Percentiles rank a stretch among this genome's conserved stretches.
These are phyloP conservation scores for Rugonectria rugulosa DNA, from an alignment of 2,329 filamentous ascomycete genomes.

Conservation along the genomic window DNA sequence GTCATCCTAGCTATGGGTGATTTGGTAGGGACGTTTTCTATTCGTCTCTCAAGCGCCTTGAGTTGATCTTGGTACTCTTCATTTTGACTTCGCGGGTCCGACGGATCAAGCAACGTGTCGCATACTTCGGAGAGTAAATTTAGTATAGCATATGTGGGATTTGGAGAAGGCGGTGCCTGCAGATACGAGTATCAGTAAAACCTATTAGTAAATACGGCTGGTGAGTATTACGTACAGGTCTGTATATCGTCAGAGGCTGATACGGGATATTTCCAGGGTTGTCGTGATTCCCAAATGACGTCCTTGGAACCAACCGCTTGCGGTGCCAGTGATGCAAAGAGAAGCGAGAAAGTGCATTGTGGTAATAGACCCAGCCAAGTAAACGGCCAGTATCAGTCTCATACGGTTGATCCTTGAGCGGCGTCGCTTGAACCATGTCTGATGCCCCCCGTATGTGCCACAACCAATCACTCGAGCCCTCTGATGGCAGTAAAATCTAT, in stretches of 20 bases:
- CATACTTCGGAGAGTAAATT: constrained; percentile 26
- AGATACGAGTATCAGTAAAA: neutral
- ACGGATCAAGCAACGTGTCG: constrained; percentile 19
- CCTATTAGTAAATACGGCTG: neutral
- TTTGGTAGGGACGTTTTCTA: neutral
- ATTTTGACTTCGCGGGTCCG: constrained; percentile 17
- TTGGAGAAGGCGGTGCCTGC: constrained; percentile 11
- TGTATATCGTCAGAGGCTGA: constrained; percentile 1
- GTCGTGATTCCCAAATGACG: neutral
- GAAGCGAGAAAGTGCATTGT: constrained; percentile 28
- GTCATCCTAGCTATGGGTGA: neutral
- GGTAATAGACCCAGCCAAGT: constrained; percentile 33
- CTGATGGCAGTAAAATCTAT: constrained; percentile 23
- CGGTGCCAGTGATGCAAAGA: constrained; percentile 29
- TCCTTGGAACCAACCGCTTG: neutral
- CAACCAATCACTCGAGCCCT: constrained; percentile 31
- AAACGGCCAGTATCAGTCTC: constrained; percentile 9
- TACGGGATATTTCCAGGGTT: neutral
- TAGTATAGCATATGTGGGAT: constrained; percentile 25
- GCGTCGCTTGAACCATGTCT: constrained; percentile 22
- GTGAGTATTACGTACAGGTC: constrained; percentile 7
- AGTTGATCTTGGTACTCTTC: constrained; percentile 20
- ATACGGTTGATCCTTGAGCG: neutral
- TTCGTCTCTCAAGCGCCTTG: constrained; percentile 13
- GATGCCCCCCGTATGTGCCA: constrained; percentile 29